These are phyloP conservation scores for Cordyceps pruinosa DNA, from an alignment of 2,329 filamentous ascomycete genomes.

Conservation along the genomic window DNA sequence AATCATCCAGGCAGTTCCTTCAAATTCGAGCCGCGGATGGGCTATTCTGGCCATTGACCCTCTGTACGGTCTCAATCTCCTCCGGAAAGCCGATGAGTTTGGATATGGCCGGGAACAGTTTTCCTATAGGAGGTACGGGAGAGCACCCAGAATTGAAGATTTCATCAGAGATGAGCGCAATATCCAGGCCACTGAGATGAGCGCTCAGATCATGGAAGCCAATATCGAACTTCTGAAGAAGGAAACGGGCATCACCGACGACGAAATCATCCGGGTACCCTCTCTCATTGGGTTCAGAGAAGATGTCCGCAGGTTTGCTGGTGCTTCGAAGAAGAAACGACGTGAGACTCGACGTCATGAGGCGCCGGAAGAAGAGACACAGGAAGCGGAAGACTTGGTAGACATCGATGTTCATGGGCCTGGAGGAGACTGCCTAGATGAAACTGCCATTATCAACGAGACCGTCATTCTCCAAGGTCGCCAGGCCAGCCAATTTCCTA, in stretches of 20 bases:
- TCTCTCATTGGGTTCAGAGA: neutral
- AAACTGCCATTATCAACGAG: too few species aligned
- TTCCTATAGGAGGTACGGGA: too few species aligned
- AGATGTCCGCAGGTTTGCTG: too few species aligned
- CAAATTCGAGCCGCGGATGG: conserved; percentile 20
- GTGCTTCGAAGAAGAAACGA: neutral
- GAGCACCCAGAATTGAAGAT: neutral
- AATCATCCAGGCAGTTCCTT: conserved; percentile 24
- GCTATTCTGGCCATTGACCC: conserved; percentile 17
- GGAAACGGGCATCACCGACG: conserved; percentile 19
- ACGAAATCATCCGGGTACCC: conserved; percentile 19
- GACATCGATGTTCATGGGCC: neutral
- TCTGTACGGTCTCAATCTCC: conserved; percentile 16
- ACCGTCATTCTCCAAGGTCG: neutral
- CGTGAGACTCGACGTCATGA: too few species aligned
- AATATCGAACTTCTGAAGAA: conserved; percentile 17
- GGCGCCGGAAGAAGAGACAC: too few species aligned
- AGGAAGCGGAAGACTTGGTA: conserved; percentile 4
- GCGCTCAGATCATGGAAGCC: neutral
- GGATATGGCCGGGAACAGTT: too few species aligned
- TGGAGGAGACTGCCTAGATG: too few species aligned
- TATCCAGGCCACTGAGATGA: neutral
- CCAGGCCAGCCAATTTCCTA: neutral
- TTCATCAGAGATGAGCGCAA: neutral
- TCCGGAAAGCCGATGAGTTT: neutral